Evolutionary conservation across 2,329 filamentous ascomycete genomes (phyloP).

Genomic region (Dothideomycetes sp.): DNA sequence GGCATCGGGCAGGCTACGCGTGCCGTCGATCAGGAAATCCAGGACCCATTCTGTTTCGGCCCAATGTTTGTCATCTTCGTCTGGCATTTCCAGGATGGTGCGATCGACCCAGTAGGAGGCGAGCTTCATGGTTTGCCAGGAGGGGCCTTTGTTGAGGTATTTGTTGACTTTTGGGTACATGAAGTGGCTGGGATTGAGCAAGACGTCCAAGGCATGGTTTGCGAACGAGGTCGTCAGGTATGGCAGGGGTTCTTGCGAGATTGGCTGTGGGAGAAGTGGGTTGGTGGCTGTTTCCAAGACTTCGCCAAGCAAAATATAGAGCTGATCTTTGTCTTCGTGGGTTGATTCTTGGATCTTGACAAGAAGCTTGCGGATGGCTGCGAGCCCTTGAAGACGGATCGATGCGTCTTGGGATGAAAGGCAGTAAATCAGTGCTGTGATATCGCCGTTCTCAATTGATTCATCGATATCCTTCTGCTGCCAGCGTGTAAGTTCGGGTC

Average conservation of each 20-base stretch:
- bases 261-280: conserved; percentile 32
- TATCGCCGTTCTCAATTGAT: conserved; percentile 65
- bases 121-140: conserved; percentile 54
- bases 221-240: conserved; percentile 70
- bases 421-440: conserved; percentile 59
- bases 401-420: conserved; percentile 64
- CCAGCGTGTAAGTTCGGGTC: conserved; percentile 49
- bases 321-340: conserved; percentile 64
- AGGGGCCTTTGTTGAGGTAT: conserved; percentile 67
- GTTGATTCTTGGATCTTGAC: conserved; percentile 48
- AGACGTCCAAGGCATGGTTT: conserved; percentile 54
- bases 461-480: conserved; percentile 66
- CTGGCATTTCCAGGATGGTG: conserved; percentile 63
- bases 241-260: conserved; percentile 37
- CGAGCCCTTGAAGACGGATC: conserved; percentile 68
- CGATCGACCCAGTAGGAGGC: conserved; percentile 53
- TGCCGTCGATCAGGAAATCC: conserved; percentile 55
- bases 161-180: conserved; percentile 80
- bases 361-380: conserved; percentile 54
- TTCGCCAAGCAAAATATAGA: conserved; percentile 72
- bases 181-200: conserved; percentile 66
- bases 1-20: conserved; percentile 50
- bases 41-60: conserved; percentile 67
- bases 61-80: conserved; percentile 61
- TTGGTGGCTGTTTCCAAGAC: conserved; percentile 60